These are phyloP conservation scores for Talaromyces rugulosus DNA, from an alignment of 2,329 filamentous ascomycete genomes.

Conservation along the genomic window DNA sequence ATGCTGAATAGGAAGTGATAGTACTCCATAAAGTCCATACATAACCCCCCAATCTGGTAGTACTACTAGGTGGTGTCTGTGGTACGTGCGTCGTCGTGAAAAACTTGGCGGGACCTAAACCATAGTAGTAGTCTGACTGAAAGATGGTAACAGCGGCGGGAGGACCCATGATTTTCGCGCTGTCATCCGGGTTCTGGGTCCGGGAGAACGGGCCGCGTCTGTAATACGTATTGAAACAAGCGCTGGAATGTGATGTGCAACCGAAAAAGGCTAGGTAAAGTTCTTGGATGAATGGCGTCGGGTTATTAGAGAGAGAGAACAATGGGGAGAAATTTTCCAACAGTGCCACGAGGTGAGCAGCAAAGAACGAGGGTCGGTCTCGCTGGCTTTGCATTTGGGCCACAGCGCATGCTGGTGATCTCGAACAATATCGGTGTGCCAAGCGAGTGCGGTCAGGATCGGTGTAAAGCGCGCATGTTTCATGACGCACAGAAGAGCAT, in stretches of 20 bases:
- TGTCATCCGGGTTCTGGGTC: constrained; percentile 3
- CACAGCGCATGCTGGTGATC: not conserved
- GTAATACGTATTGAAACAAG: not conserved
- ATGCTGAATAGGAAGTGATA: not conserved
- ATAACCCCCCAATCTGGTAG: not conserved
- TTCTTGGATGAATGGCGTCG: not conserved
- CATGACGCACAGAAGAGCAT: constrained; percentile 6
- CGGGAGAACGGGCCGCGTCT: constrained; percentile 8
- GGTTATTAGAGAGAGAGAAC: not conserved
- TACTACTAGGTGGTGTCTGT: not conserved
- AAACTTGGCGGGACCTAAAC: not conserved
- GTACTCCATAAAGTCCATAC: not conserved
- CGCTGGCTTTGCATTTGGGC: not conserved
- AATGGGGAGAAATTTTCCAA: not conserved
- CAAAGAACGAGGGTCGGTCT: not conserved
- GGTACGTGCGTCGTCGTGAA: not conserved
- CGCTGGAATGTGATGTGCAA: constrained; percentile 8
- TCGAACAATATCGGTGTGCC: not conserved
- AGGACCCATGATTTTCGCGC: constrained; percentile 1
- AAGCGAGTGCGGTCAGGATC: not conserved
- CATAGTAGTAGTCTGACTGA: not conserved
- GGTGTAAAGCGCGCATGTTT: constrained; percentile 3
- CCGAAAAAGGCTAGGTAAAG: not conserved
- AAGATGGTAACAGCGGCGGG: not conserved
- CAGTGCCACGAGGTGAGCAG: not conserved